Evolutionary conservation across 1,139 yeast species (phyloP).

Genomic region (Magnusiomyces fungicola): DNA sequence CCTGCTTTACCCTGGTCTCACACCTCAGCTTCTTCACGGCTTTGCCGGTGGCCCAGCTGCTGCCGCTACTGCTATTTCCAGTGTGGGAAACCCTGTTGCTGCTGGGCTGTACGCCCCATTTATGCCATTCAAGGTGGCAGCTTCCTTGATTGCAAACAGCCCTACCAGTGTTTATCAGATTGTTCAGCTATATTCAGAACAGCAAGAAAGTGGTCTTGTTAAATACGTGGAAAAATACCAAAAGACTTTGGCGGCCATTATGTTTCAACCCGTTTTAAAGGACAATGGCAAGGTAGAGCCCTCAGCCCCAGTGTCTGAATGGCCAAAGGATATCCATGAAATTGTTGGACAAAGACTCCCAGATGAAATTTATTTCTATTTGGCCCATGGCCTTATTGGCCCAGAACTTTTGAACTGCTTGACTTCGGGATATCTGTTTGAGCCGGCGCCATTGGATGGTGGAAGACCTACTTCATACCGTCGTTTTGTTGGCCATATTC

Average conservation of each 20-base stretch:
- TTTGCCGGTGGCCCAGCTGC: slow-evolving; percentile 14
- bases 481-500: slow-evolving; percentile 43
- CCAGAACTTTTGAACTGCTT: slow-evolving; percentile 61
- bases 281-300: slow-evolving; percentile 63
- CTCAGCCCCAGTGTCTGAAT: slow-evolving; percentile 35
- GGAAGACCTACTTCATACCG: slow-evolving; percentile 53
- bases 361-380: slow-evolving; percentile 76
- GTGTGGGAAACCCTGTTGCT: slow-evolving; percentile 36
- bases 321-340: slow-evolving; percentile 78
- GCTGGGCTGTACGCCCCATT: slow-evolving; percentile 29
- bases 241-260: slow-evolving; percentile 46
- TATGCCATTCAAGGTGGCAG: slow-evolving; percentile 11
- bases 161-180: slow-evolving; percentile 37
- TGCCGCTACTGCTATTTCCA: slow-evolving; percentile 31
- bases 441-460: slow-evolving; percentile 67
- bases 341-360: slow-evolving; percentile 82
- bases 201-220: slow-evolving; percentile 19
- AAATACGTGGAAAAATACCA: slow-evolving; percentile 38
- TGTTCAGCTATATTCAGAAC: slow-evolving; percentile 27
- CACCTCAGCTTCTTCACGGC: slow-evolving; percentile 27
- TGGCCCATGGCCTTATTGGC: slow-evolving; percentile 67
- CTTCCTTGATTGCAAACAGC: slow-evolving; percentile 4
- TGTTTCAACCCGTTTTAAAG: slow-evolving; percentile 64
- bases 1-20: slow-evolving; percentile 34
- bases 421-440: slow-evolving; percentile 54